phyloP scores from a whole-genome alignment of 176 grass and related monocot genomes.

The Otatea glauca region DNA sequence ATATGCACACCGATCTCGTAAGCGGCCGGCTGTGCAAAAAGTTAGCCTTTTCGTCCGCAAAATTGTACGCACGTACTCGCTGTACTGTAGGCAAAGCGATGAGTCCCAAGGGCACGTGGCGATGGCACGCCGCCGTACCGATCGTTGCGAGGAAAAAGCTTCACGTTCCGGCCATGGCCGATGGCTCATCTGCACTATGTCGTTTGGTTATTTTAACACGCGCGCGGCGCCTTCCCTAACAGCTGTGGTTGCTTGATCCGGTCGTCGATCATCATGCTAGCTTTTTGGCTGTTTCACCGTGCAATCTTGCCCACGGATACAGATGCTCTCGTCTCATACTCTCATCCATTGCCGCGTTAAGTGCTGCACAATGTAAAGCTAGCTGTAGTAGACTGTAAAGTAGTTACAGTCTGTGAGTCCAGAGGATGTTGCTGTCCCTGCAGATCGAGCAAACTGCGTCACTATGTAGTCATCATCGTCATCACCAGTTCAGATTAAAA shows the following conservation, averaged over 20 bases:
- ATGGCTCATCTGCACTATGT: not conserved
- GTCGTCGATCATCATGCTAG: not conserved
- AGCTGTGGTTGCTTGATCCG: constrained; percentile 33
- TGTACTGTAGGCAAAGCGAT: not conserved
- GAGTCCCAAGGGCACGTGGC: constrained; percentile 22
- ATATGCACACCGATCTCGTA: not conserved
- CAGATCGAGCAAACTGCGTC: too few relatives aligned
- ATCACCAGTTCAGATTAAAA: not conserved
- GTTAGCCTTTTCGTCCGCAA: too few relatives aligned
- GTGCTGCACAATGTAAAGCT: not conserved
- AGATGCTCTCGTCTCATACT: not conserved
- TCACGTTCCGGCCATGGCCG: constrained; percentile 35
- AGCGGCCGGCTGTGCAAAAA: constrained; percentile 10
- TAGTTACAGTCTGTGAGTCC: too few relatives aligned
- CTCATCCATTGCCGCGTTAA: not conserved
- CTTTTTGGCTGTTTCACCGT: not conserved
- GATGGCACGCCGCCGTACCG: constrained; percentile 46
- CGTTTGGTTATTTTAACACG: not conserved
- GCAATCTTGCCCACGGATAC: not conserved
- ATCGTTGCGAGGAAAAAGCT: not conserved
- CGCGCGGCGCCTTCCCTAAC: constrained; percentile 13
- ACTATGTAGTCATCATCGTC: not conserved
- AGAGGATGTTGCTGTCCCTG: too few relatives aligned
- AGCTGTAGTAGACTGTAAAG: too few relatives aligned
- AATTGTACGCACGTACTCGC: not conserved